Evolutionary conservation across 768 basidiomycete genomes (phyloP).

Genomic region (Thelephora ganbajun): DNA sequence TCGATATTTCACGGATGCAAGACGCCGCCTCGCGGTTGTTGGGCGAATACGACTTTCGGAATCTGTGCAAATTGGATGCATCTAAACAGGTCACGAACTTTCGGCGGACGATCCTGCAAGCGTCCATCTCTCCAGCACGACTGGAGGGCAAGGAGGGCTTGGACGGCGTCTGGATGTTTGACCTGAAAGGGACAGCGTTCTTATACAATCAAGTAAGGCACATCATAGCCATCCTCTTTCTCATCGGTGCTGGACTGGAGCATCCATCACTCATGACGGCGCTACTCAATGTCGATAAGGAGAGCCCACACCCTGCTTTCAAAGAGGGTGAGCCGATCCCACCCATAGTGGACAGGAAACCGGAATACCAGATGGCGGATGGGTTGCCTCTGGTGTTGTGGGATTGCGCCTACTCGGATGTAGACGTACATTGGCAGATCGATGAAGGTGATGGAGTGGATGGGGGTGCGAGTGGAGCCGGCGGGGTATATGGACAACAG

Average conservation of each 20-base stretch:
- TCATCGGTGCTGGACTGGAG: constrained; percentile 76
- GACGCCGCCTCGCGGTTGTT: constrained; percentile 56
- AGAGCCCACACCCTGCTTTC: constrained; percentile 23
- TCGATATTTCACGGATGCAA: constrained; percentile 67
- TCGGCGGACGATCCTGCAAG: constrained; percentile 48
- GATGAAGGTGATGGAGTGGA: constrained; percentile 26
- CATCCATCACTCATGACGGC: constrained; percentile 50
- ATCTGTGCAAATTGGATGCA: constrained; percentile 87
- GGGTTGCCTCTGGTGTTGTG: constrained; percentile 84
- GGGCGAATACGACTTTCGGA: constrained; percentile 92
- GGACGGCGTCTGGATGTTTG: constrained; percentile 47
- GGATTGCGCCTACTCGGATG: constrained; percentile 66
- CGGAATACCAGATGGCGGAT: constrained; percentile 90
- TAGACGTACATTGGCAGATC: constrained; percentile 61
- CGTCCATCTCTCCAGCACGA: constrained; percentile 40
- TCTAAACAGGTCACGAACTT: constrained; percentile 83
- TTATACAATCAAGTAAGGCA: constrained; percentile 94
- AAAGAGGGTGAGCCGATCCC: constrained; percentile 21
- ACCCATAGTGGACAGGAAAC: constrained; percentile 54
- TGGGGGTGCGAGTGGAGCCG: constrained; percentile 11
- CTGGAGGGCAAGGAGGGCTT: constrained; percentile 7
- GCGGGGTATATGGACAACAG: constrained; percentile 33
- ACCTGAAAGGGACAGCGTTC: constrained; percentile 80
- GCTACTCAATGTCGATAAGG: constrained; percentile 55
- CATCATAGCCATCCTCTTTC: constrained; percentile 84